A percentile compares a stretch with the other conserved stretches of the same genome.
Evolutionary conservation across 23 red algal species (phyloP).

Genomic region (Chondrus crispus): DNA sequence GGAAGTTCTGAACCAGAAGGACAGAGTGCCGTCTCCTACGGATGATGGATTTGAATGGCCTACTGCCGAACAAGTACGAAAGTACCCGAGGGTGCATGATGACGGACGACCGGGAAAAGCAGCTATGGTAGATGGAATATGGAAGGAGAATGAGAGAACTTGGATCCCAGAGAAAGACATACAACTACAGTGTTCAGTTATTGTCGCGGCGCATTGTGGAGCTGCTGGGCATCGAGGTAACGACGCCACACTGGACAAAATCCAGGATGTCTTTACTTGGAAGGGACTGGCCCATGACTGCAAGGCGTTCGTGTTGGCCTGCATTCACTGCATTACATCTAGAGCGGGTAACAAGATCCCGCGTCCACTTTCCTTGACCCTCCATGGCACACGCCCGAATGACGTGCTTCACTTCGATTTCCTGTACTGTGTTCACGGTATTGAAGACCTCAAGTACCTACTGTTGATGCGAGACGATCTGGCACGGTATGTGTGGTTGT

Average conservation of each 20-base stretch:
- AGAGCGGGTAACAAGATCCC: background rate
- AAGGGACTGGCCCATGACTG: background rate
- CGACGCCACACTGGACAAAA: background rate
- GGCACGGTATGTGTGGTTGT: background rate
- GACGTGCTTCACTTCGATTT: slow-evolving; percentile 49
- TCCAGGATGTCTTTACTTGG: slow-evolving; percentile 23
- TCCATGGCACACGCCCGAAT: slow-evolving; percentile 30
- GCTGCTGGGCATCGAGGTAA: slow-evolving; percentile 4
- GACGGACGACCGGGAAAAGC: background rate
- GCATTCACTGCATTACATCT: slow-evolving; percentile 27
- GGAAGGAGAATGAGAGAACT: background rate
- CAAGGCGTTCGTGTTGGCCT: slow-evolving; percentile 7
- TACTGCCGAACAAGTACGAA: background rate
- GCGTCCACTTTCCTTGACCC: background rate
- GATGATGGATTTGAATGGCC: background rate
- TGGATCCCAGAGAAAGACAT: slow-evolving; percentile 15
- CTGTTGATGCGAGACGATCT: background rate
- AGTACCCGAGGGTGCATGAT: background rate
- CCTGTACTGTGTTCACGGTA: slow-evolving; percentile 5
- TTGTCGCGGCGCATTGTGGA: background rate
- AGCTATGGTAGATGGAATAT: background rate
- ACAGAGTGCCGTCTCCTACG: too few species aligned
- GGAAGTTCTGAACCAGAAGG: too few species aligned
- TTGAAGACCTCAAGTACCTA: background rate
- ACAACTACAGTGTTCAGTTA: slow-evolving; percentile 8